Base-by-base conservation (phyloP, 2,329 filamentous ascomycete species). In the Talaromyces sp. region DNA sequence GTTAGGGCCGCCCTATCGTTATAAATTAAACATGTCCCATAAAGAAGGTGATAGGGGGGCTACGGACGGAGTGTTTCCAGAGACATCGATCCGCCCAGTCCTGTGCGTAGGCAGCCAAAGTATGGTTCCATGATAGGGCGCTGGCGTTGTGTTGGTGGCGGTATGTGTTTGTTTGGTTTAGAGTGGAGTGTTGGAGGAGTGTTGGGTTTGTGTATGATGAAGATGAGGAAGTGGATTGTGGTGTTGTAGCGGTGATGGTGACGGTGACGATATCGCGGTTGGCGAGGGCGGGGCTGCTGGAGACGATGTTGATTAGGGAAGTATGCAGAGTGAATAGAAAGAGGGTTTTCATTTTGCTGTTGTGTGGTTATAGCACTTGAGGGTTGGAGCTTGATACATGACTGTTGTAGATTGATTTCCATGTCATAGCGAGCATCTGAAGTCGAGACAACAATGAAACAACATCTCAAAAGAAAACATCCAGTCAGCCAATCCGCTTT, bases 71-170 rank as follows among this genome's bases (percentile, higher is more conserved):
- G 24, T 61, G 55, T 46, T 58, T 58, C 59, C 59, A 61, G 31
- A 57, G 38, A 75, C 92, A 96, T 31, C 73, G 81, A 27, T 81
- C 69, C 60, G 91, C 91, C 59, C 87, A 84, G 61, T 78, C 76
- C 55, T 78, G 65, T 46, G 92, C 92, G 62, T 83, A 90, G 57
- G 72, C 70, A 58, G 86, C 88, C 58, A 91, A 83, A 46, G 77
- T 77, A 8, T 78, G 70, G 67, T 87, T 82, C 89, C 90, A 97
- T 55, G 69, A 72, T 51, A 97, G 70, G 48, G 78, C 81, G 26
- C 75, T 70, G 35, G 85, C 86, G 21, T 88, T 88, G 83, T 97
- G 91, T 80, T 93, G 94, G 70, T 80, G 74, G 64, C 94, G 92
- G 77, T 94, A 58, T 24, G 53, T 58, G 24, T 61, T 61, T 32